Base-by-base conservation (phyloP, 345 rosid genomes). In the Bruguiera sexangula region DNA sequence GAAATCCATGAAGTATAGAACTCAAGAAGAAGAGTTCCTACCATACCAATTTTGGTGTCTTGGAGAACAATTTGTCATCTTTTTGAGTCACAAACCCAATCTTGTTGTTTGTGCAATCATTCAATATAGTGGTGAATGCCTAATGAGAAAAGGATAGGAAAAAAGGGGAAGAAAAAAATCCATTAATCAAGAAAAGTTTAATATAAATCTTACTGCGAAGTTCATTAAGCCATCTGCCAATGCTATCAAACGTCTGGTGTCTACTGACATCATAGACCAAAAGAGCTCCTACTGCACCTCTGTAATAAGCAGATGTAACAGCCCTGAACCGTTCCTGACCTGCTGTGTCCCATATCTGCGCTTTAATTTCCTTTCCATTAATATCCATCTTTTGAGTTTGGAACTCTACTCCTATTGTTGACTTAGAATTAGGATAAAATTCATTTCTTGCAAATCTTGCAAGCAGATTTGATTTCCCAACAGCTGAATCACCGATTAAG, bases 251-350 rank as follows among this genome's bases (percentile, higher is more conserved):
- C 20, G 97, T 94, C 76, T 88, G 98, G 58, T 83, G 85, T 73
- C 98, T 88, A 73, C 97, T 91, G 76, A 94, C 88, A 70, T 94
- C 98, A 69, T 94, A 94, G 68, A 94, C 97, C 61, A 94, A 80
- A 68, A 94, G 95, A 73, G 98, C 98, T 73, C 98, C 98, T 29
- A 94, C 98, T 19, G 98, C 97, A 72, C 98, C 98, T 66, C 98
- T 78, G 78, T 94, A 94, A 71, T 94, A 94, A 10, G 98, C 97
- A 68, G 97, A 91, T 53, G 97, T 94, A 60, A 94, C 97, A 62
- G 98, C 98, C 74, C 98, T 87, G 73, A 94, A 91, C 66, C 98
- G 93, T 77, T 94, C 97, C 84, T 94, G 98, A 75, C 98, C 98
- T 8, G 98, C 98, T 34, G 97, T 94, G 76, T 94, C 98, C 98